A percentile compares a stretch with the other conserved stretches of the same genome.
phyloP scores from a whole-genome alignment of 306 rosid species.

The Elaeagnus macrophylla region DNA sequence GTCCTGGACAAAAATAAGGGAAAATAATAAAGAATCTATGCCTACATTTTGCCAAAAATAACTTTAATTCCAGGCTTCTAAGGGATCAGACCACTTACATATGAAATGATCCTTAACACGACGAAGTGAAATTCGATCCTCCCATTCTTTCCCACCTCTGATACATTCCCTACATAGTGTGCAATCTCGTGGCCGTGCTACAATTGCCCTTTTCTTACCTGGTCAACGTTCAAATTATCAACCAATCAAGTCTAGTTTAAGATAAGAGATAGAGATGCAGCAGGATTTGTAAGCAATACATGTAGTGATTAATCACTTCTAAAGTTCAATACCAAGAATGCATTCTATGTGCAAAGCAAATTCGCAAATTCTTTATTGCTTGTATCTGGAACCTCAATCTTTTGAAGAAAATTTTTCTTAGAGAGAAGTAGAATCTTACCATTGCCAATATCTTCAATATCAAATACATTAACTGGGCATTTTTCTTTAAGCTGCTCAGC shows the following conservation, averaged over 20 bases:
- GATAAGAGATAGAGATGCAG: neutral
- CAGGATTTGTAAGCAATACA: neutral
- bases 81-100: slow-evolving; percentile 45
- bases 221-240: slow-evolving; percentile 22
- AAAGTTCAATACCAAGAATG: neutral
- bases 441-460: slow-evolving; percentile 80
- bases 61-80: neutral
- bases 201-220: slow-evolving; percentile 70
- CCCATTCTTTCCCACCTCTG: slow-evolving; percentile 86
- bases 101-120: slow-evolving; percentile 91
- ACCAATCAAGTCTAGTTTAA: neutral
- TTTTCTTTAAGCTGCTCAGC: slow-evolving; percentile 62
- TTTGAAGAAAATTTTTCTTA: slow-evolving; percentile 2
- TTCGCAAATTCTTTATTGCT: slow-evolving; percentile 1
- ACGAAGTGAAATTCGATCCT: slow-evolving; percentile 58
- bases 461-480: slow-evolving; percentile 74
- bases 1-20: neutral
- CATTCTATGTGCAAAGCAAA: neutral
- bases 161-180: slow-evolving; percentile 95
- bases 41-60: neutral
- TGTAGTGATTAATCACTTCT: neutral
- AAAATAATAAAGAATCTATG: neutral
- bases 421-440: slow-evolving; percentile 35
- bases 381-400: slow-evolving; percentile 4
- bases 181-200: slow-evolving; percentile 63